Evolutionary conservation across 2,329 filamentous ascomycete species (phyloP).

Genomic region (Phoma sp.): DNA sequence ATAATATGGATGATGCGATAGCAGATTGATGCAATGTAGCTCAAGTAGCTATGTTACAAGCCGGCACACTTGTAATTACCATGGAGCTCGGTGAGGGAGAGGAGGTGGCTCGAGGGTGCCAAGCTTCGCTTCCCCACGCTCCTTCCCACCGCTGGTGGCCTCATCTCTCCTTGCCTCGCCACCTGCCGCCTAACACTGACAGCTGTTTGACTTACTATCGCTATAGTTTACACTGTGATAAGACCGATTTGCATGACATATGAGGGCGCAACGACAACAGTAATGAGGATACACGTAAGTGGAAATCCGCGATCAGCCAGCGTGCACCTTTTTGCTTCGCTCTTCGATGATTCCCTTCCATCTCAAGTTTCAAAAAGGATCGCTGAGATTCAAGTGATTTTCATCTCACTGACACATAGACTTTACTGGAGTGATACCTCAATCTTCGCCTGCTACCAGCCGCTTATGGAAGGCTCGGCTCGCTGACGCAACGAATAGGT

Average conservation of each 20-base stretch:
- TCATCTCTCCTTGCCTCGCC: background rate
- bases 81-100: background rate
- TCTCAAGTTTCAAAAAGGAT: conserved; percentile 48
- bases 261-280: background rate
- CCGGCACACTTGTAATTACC: background rate
- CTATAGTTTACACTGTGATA: background rate
- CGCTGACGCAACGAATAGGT: conserved; percentile 3
- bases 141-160: conserved; percentile 2
- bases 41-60: too few relatives aligned
- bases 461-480: background rate
- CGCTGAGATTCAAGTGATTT: conserved; percentile 41
- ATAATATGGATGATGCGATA: too few relatives aligned
- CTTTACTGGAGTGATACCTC: background rate
- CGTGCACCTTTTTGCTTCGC: background rate
- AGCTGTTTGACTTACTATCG: background rate
- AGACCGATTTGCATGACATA: background rate
- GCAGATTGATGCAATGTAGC: too few relatives aligned
- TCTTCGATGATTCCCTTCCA: conserved; percentile 35
- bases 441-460: background rate
- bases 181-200: background rate
- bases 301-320: background rate
- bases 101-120: background rate
- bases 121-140: conserved; percentile 12
- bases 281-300: background rate
- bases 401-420: conserved; percentile 36